Base-by-base conservation (phyloP, 2,329 filamentous ascomycete species). In the Thelonectria olida region DNA sequence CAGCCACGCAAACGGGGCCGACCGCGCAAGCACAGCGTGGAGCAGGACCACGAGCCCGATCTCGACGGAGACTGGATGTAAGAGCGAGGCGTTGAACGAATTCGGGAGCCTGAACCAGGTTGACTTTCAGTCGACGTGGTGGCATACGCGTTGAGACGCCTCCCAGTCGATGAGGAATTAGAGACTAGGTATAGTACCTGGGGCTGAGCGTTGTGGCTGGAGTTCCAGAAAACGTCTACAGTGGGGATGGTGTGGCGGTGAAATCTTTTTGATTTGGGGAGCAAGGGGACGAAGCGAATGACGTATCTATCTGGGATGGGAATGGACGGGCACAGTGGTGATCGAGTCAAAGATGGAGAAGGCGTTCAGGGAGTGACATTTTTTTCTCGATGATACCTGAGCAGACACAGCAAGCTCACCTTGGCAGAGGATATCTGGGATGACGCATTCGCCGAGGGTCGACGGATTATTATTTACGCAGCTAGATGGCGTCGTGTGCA, bases 1-100 rank as follows among this genome's bases (percentile, higher is more conserved):
- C 82, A 83, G 71, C 75, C 77, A 31, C 78, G 82, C 38, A 80
- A 80, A 68, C 78, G 84, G 25, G 84, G 84, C 8, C 80, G 84
- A 17, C 82, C 84, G n/a, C 76, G 78, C 51, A 86, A 85, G 72
- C 79, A 79, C 51, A 73, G 73, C n/a, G 64, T 69, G 19, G 78
- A 79, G 17, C 72, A 75, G 4, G 79, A 80, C 5, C 75, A 76
- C 15, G 76, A 79, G 6, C 75, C 65, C 15, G 76, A 78, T 23
- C 59, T 74, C 34, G 76, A 80, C 13, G 77, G 71, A 49, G 74
- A 77, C 38, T 80, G 78, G 78, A 65, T 73, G 49, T 79, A 64
- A 52, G 19, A 68, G 41, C 42, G 34, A 48, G 64, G 63, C 54
- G 56, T 22, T 54, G 47, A 42, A 27, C 15, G 50, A 44, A 54